Conservation (phyloP, 768 basidiomycete genomes). For the Macrolepiota dolichaula region DNA sequence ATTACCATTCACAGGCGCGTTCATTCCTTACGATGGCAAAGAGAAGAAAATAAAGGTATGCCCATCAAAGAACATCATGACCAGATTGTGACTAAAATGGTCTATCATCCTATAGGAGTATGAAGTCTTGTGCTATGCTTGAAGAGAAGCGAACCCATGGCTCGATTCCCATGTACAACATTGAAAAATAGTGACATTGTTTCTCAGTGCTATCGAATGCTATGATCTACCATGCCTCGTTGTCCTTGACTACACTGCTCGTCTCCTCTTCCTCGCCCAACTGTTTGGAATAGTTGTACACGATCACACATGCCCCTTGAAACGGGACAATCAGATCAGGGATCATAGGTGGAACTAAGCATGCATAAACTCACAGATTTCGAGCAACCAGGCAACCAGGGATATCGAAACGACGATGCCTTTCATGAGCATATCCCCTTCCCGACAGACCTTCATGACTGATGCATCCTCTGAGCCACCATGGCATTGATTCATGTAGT, state of each 20-base stretch:
- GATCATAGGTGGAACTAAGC: not conserved
- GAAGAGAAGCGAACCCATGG: not conserved
- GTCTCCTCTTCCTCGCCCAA: slow-evolving; percentile 40
- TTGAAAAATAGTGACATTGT: not conserved
- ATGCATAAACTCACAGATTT: slow-evolving; percentile 36
- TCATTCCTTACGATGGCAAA: slow-evolving; percentile 47
- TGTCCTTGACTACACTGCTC: slow-evolving; percentile 37
- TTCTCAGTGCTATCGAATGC: not conserved
- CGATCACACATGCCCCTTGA: slow-evolving; percentile 45
- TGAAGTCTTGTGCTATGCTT: slow-evolving; percentile 33
- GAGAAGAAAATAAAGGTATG: slow-evolving; percentile 53
- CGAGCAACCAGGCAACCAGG: slow-evolving; percentile 43
- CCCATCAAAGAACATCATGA: not conserved
- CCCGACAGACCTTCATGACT: slow-evolving; percentile 32
- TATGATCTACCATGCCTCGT: slow-evolving; percentile 36
- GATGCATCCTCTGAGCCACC: slow-evolving; percentile 25
- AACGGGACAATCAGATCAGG: slow-evolving; percentile 6
- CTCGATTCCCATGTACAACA: not conserved
- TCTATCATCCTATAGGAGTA: slow-evolving; percentile 24
- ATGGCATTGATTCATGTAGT: slow-evolving; percentile 35
- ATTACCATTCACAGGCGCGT: slow-evolving; percentile 36
- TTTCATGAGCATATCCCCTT: slow-evolving; percentile 37
- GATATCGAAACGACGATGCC: slow-evolving; percentile 39
- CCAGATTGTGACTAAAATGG: not conserved
- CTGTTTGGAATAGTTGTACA: slow-evolving; percentile 40